Evolutionary conservation across 1,139 yeast genomes (phyloP).

Genomic region (Sugiyamaella grinbergsii): DNA sequence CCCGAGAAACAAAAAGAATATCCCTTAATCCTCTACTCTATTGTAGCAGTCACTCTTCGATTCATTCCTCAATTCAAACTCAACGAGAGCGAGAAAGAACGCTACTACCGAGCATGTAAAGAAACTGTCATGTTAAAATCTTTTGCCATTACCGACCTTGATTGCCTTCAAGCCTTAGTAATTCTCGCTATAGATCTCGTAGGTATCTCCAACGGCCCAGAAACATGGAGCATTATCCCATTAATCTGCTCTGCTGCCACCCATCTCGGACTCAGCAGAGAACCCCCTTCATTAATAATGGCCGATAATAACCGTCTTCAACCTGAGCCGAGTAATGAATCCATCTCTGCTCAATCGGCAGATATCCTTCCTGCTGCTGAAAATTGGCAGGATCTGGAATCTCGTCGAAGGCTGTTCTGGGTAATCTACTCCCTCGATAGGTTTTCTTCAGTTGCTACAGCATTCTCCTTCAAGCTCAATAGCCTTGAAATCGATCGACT

Average conservation of each 20-base stretch:
- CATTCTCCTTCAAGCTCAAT: slow-evolving; percentile 29
- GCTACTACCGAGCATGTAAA: slow-evolving; percentile 28
- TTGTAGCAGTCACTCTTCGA: slow-evolving; percentile 29
- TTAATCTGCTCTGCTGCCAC: slow-evolving; percentile 30
- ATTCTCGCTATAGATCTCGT: slow-evolving; percentile 31
- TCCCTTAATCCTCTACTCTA: slow-evolving; percentile 28
- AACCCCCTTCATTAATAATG: slow-evolving; percentile 16
- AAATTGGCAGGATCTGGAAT: slow-evolving; percentile 28
- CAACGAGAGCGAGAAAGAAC: slow-evolving; percentile 17
- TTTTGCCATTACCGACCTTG: slow-evolving; percentile 28
- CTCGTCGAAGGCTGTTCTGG: slow-evolving; percentile 33
- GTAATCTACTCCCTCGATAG: slow-evolving; percentile 31
- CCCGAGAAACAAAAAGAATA: slow-evolving; percentile 16
- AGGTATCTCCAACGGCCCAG: slow-evolving; percentile 33
- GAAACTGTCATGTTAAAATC: slow-evolving; percentile 29
- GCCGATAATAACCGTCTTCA: neutral
- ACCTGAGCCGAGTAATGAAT: slow-evolving; percentile 13
- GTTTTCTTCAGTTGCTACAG: slow-evolving; percentile 31
- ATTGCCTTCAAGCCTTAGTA: slow-evolving; percentile 29
- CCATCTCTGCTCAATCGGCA: slow-evolving; percentile 27
- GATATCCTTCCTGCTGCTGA: slow-evolving; percentile 26
- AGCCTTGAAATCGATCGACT: slow-evolving; percentile 27
- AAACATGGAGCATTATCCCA: slow-evolving; percentile 33
- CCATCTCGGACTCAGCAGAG: slow-evolving; percentile 29
- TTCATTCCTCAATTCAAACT: slow-evolving; percentile 25